phyloP scores from a whole-genome alignment of 345 rosid genomes.

The Nasturtium officinale region DNA sequence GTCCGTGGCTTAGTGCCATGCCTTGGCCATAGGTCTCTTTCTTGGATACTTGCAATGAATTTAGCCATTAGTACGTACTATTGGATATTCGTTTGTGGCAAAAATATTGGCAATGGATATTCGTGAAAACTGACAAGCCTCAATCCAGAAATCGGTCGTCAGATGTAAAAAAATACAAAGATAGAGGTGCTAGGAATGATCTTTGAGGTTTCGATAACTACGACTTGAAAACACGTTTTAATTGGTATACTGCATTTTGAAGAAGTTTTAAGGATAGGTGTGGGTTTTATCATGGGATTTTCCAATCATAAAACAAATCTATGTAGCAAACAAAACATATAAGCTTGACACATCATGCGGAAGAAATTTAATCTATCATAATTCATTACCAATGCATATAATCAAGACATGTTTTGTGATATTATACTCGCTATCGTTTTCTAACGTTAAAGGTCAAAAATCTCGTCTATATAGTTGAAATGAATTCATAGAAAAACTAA shows the following conservation, averaged over 20 bases:
- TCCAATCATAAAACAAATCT: neutral
- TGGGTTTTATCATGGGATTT: neutral
- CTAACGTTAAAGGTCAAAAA: slow-evolving; percentile 37
- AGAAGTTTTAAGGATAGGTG: neutral
- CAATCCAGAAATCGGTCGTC: neutral
- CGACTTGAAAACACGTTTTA: neutral
- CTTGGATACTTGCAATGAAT: neutral
- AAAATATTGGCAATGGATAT: neutral
- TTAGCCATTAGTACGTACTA: too few species aligned
- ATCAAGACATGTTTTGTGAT: slow-evolving; percentile 18
- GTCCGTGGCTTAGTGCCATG: neutral
- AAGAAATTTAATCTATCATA: neutral
- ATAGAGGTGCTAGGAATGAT: neutral
- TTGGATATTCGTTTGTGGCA: neutral
- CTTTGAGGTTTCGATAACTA: neutral
- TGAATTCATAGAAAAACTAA: slow-evolving; percentile 4
- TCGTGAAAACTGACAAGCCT: neutral
- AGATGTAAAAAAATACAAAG: neutral
- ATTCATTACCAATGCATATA: slow-evolving; percentile 12
- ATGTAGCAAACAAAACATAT: neutral
- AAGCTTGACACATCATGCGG: neutral
- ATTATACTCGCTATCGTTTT: slow-evolving; percentile 10
- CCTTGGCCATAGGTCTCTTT: neutral
- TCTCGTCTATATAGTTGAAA: slow-evolving; percentile 41
- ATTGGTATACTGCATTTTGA: neutral